These are phyloP conservation scores for Dichomitus squalens DNA, from an alignment of 1,284 basidiomycete genomes.

Conservation along the genomic window DNA sequence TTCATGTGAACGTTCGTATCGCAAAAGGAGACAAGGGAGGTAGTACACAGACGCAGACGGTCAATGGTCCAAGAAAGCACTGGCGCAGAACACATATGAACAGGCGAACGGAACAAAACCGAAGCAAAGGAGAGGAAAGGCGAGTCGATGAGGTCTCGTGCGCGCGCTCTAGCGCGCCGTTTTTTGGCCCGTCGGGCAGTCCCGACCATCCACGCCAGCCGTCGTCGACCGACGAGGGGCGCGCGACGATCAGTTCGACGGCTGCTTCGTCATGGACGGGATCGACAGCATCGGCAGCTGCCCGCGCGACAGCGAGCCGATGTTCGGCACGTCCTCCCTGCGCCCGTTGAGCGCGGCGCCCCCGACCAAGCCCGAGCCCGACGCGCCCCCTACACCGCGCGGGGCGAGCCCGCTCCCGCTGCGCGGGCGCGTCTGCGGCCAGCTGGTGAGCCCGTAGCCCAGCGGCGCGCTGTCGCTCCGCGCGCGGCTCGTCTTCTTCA, in stretches of 20 bases:
- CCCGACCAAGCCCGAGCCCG: constrained; percentile 1
- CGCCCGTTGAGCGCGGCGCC: constrained; percentile 14
- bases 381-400: constrained; percentile 2
- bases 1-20: constrained; percentile 17
- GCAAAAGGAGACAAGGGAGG: not conserved
- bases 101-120: not conserved
- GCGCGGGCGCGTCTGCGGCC: constrained; percentile 39
- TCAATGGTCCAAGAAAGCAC: constrained; percentile 15
- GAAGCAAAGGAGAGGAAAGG: not conserved
- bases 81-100: not conserved
- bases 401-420: constrained; percentile 40
- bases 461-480: constrained; percentile 52
- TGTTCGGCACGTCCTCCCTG: constrained; percentile 32
- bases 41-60: not conserved
- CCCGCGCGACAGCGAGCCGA: constrained; percentile 28
- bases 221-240: no score
- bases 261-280: constrained; percentile 28
- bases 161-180: not conserved
- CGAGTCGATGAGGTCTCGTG: no score
- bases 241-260: constrained; percentile 15
- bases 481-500: constrained; percentile 44
- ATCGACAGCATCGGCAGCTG: constrained; percentile 33
- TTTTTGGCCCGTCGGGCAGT: no score
- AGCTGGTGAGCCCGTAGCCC: constrained; percentile 40
- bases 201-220: no score